Evolutionary conservation across 257 asterid species (phyloP).

Genomic region (Ilex aquifolium): DNA sequence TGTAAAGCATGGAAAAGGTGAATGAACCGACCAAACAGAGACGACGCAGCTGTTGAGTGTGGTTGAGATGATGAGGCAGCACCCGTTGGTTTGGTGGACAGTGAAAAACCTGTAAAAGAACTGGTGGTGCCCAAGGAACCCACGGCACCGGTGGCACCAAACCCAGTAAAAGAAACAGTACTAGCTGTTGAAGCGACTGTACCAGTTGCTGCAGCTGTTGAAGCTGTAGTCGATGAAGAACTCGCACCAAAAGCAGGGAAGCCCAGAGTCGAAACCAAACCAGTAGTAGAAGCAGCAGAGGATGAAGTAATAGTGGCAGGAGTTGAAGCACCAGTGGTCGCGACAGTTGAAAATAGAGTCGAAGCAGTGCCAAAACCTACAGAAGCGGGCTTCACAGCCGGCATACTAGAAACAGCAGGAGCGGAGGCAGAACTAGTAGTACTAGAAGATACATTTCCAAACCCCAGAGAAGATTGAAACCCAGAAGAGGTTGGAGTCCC

Average conservation of each 20-base stretch:
- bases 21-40: slow-evolving; percentile 39
- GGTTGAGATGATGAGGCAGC: slow-evolving; percentile 42
- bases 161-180: too few relatives aligned
- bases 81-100: slow-evolving; percentile 34
- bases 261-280: slow-evolving; percentile 10
- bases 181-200: too few relatives aligned
- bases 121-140: slow-evolving; percentile 16
- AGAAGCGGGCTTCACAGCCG: not conserved
- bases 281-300: slow-evolving; percentile 30
- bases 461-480: not conserved
- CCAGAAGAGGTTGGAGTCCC: slow-evolving; percentile 2
- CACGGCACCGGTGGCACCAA: slow-evolving; percentile 21
- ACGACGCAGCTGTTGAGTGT: slow-evolving; percentile 40
- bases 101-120: slow-evolving; percentile 18
- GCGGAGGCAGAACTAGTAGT: too few relatives aligned
- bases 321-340: slow-evolving; percentile 22
- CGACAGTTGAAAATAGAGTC: slow-evolving; percentile 46
- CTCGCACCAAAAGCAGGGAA: too few relatives aligned
- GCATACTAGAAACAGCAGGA: too few relatives aligned
- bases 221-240: too few relatives aligned
- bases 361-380: slow-evolving; percentile 34
- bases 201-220: too few relatives aligned
- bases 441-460: not conserved
- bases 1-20: too few relatives aligned
- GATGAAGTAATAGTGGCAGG: slow-evolving; percentile 18